A percentile compares a stretch with the other conserved stretches of the same genome.
These are phyloP conservation scores for Solanum raphanifolium DNA, from an alignment of 257 asterid species.

Conservation along the genomic window DNA sequence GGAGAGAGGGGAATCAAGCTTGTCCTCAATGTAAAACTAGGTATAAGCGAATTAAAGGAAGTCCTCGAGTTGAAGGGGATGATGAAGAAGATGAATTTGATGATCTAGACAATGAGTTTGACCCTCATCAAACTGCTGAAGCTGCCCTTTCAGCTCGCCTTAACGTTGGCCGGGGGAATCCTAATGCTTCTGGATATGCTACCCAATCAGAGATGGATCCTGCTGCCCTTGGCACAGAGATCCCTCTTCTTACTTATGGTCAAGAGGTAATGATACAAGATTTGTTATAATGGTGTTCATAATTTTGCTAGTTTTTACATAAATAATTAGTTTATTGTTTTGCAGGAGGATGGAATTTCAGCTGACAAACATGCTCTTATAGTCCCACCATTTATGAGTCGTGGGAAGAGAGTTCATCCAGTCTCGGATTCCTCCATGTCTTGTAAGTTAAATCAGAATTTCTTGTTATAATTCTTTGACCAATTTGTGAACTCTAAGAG, in stretches of 20 bases:
- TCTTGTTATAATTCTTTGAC: background rate
- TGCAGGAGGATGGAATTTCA: slow-evolving; percentile 85
- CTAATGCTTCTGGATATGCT: slow-evolving; percentile 36
- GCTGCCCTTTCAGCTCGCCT: slow-evolving; percentile 44
- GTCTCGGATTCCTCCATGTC: slow-evolving; percentile 65
- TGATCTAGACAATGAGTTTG: slow-evolving; percentile 83
- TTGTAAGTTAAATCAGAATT: slow-evolving; percentile 23
- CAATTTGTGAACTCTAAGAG: background rate
- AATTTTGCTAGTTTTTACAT: background rate
- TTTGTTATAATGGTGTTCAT: slow-evolving; percentile 1
- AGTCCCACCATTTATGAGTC: slow-evolving; percentile 66
- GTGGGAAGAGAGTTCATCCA: slow-evolving; percentile 82
- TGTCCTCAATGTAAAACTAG: slow-evolving; percentile 99
- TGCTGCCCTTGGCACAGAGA: slow-evolving; percentile 51
- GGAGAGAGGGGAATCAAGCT: slow-evolving; percentile 94
- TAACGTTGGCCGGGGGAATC: slow-evolving; percentile 34
- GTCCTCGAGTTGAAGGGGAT: slow-evolving; percentile 95
- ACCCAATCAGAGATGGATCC: slow-evolving; percentile 61
- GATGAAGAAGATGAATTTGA: slow-evolving; percentile 96
- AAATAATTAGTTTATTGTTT: slow-evolving; percentile 4
- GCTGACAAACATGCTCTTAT: slow-evolving; percentile 95
- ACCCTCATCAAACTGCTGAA: slow-evolving; percentile 48
- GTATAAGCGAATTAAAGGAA: slow-evolving; percentile 86
- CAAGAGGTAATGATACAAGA: slow-evolving; percentile 54
- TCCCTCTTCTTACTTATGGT: slow-evolving; percentile 93